Evolutionary conservation across 1,284 basidiomycete genomes (phyloP), one percentile per base, ranked within the genome.

Genomic region (Serendipita sp.): DNA sequence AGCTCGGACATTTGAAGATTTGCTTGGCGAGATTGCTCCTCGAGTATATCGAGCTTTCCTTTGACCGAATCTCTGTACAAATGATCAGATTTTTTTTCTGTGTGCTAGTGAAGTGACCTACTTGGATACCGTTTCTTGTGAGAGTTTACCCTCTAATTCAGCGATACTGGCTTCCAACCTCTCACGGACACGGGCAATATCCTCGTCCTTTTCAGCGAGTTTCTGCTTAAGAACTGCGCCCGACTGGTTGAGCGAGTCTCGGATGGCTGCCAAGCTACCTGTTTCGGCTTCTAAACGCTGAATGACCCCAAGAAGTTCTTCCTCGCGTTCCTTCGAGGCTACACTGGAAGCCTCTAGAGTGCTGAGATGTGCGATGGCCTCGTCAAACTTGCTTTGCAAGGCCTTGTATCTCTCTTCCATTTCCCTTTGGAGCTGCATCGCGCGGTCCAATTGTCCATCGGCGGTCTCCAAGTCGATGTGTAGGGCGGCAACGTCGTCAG

Each of bases 381-480:
- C 81, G 64, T 91, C 85, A 68, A 93, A 90, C 22, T 88, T 84
- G 61, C 79, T 74, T 29, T 82, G 78, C 61, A 93, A 77, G 15
- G 83, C 79, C 65, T 84, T 80, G 66, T 87, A 83, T 68, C 89
- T 88, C 70, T 88, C 85, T 65, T 92, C 87, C 60, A 79, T 82
- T 68, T 89, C 85, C 71, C 85, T 86, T 70, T 90, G 85, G 63
- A 85, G 77, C 65, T 82, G 77, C 70, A 91, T 77, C 0, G 88
- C 88, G 3, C 87, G 82, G 65, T 93, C 91, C 6, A 96, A 81
- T 70, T 96, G 91, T 6, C 84, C 84, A 69, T 94, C 92, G 17
- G 96, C 78, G 3, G 84, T 79, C 63, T 93, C 91, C 55, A 97
- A 78, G 69, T 98, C 93, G 2, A 78, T 77, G 68, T 95, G 91